Evolutionary conservation across 768 basidiomycete species (phyloP).

Genomic region (Lactifluus pinguis): DNA sequence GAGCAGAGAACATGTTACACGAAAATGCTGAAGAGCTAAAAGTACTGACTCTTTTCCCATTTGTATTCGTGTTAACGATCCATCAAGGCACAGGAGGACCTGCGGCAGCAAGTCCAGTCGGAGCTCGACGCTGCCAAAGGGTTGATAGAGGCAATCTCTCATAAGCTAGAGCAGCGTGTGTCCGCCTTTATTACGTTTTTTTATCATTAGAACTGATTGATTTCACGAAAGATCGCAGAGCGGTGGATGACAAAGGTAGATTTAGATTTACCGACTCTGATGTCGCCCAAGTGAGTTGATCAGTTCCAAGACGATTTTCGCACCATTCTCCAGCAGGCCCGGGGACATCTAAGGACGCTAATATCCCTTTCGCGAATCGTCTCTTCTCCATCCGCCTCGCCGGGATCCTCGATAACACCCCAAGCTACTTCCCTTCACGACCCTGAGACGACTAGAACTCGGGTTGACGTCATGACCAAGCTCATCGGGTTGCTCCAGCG

Average conservation of each 20-base stretch:
- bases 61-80: background rate
- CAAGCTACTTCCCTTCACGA: constrained; percentile 31
- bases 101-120: constrained; percentile 18
- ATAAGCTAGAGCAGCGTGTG: constrained; percentile 16
- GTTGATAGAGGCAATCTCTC: constrained; percentile 15
- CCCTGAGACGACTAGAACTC: constrained; percentile 37
- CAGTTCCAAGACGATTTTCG: constrained; percentile 55
- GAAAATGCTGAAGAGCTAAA: constrained; percentile 6
- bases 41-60: background rate
- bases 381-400: constrained; percentile 26
- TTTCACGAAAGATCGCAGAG: constrained; percentile 11
- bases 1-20: constrained; percentile 16
- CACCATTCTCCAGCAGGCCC: constrained; percentile 59
- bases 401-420: constrained; percentile 31
- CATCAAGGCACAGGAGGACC: background rate
- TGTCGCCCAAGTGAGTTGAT: background rate
- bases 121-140: constrained; percentile 16
- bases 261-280: background rate
- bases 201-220: background rate
- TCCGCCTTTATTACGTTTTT: background rate
- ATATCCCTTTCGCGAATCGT: constrained; percentile 34
- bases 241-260: constrained; percentile 18
- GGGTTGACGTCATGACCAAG: constrained; percentile 55
- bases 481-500: constrained; percentile 59
- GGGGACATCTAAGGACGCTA: constrained; percentile 47